Evolutionary conservation across 306 rosid genomes (phyloP), one percentile per base, ranked within the genome.

Genomic region (Cucurbita ficifolia): DNA sequence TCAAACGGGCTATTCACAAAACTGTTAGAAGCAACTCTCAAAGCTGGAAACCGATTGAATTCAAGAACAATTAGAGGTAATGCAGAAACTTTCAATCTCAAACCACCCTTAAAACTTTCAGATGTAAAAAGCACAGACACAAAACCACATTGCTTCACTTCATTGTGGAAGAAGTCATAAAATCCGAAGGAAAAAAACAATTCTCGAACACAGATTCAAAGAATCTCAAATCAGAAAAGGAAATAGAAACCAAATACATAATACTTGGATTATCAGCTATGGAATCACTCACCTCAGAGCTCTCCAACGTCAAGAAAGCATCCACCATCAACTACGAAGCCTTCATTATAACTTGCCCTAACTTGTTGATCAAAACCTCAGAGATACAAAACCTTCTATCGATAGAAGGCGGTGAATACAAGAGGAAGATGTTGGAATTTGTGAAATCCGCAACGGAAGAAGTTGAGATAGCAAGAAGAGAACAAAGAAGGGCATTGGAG

Each of bases 11-110:
- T 94, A 8, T 86, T 94, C 73, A 74, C 87, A 40, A 94, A 86
- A 76, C 95, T 94, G 21, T 88, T 94, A 0, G 97, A 94, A 75
- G 97, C 95, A 38, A 87, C 91, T 80, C 92, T 94, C 82, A 94
- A 87, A 80, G 90, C 98, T 4, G 95, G 97, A 50, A 90, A 90
- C 71, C 73, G 87, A 45, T 83, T 93, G 98, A 93, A 93, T 79
- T 89, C 91, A 19, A 97, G 97, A 75, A 93, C 98, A 48, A 73
- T 88, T 4, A 83, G 97, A 80, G 98, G 96, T 38, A 85, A 85
- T 76, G 95, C 95, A 7, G 88, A 86, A 77, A 97, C 90, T 8
- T 94, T 94, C 88, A 86, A 94, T 77, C 82, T 90, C 16, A 82
- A 67, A 24, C 74, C 97, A 60, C 97, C 90, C 38, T 70, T 78